These are phyloP conservation scores for Leccinum fallax DNA, from an alignment of 1,284 basidiomycete species.

Conservation along the genomic window DNA sequence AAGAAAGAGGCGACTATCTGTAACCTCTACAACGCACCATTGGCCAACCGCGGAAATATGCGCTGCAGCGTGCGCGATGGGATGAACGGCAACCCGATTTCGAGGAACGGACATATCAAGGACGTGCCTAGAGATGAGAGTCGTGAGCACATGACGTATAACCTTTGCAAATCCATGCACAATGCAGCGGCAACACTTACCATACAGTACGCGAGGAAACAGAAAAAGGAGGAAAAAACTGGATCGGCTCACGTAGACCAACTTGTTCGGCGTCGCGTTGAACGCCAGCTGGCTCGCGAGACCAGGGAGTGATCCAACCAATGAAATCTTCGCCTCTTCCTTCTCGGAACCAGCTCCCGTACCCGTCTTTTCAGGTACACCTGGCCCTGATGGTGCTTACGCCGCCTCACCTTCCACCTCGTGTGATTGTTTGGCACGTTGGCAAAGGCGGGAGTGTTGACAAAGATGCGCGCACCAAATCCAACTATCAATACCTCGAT, in stretches of 20 bases:
- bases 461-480: constrained; percentile 59
- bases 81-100: constrained; percentile 78
- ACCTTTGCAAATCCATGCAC: background rate
- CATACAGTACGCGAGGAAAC: constrained; percentile 63
- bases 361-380: background rate
- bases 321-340: too few relatives aligned
- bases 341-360: background rate
- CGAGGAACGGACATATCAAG: constrained; percentile 78
- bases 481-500: constrained; percentile 57
- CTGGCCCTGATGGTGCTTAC: background rate
- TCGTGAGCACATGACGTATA: background rate
- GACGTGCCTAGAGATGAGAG: constrained; percentile 57
- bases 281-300: constrained; percentile 70
- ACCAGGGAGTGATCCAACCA: constrained; percentile 60
- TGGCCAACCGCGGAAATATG: constrained; percentile 83
- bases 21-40: constrained; percentile 44
- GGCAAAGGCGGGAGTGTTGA: constrained; percentile 24
- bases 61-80: constrained; percentile 63
- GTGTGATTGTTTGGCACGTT: background rate
- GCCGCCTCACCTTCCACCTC: background rate
- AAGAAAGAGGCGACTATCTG: too few relatives aligned
- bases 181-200: constrained; percentile 35
- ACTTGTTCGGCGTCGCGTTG: constrained; percentile 66
- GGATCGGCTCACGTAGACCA: constrained; percentile 64
- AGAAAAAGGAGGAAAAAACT: background rate